A percentile compares a stretch with the other conserved stretches of the same genome.
Conservation (phyloP, 208 protist species). For the Leishmania martiniquensis region DNA sequence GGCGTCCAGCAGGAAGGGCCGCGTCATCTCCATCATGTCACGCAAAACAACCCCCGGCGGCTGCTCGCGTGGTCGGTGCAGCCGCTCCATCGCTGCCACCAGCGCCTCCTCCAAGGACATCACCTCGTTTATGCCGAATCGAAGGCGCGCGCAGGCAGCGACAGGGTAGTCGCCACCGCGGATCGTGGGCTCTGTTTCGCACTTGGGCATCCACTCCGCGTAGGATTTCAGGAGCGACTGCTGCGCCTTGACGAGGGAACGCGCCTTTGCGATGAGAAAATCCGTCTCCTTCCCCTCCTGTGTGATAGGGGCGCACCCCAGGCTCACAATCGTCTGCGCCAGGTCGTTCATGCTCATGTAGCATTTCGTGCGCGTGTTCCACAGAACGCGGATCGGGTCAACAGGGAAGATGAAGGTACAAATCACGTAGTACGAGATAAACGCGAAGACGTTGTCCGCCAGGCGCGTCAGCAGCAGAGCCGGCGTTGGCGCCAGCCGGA, state of each 20-base stretch:
- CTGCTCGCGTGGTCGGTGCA: slow-evolving; percentile 47
- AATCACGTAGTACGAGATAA: slow-evolving; percentile 78
- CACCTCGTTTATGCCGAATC: slow-evolving; percentile 43
- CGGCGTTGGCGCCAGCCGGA: slow-evolving; percentile 37
- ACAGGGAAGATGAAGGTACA: slow-evolving; percentile 73
- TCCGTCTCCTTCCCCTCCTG: slow-evolving; percentile 34
- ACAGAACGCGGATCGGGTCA: slow-evolving; percentile 51
- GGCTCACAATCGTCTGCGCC: slow-evolving; percentile 33
- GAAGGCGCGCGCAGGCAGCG: slow-evolving; percentile 40
- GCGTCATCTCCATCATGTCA: slow-evolving; percentile 54
- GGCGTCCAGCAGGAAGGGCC: slow-evolving; percentile 53
- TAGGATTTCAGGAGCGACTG: slow-evolving; percentile 31
- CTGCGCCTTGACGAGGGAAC: slow-evolving; percentile 8
- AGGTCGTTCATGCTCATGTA: slow-evolving; percentile 42
- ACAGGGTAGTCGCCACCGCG: slow-evolving; percentile 54
- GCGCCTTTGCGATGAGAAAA: slow-evolving; percentile 25
- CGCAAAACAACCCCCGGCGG: slow-evolving; percentile 34
- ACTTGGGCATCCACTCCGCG: slow-evolving; percentile 40
- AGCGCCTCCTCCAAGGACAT: slow-evolving; percentile 58
- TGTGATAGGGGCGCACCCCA: slow-evolving; percentile 45
- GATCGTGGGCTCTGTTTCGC: slow-evolving; percentile 49
- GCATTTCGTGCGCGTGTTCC: slow-evolving; percentile 38
- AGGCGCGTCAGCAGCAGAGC: slow-evolving; percentile 47
- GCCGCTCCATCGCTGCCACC: slow-evolving; percentile 26
- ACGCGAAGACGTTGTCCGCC: slow-evolving; percentile 52